A percentile compares a stretch with the other conserved stretches of the same genome.
Evolutionary conservation across 371 early-diverging fungal species (phyloP).

Genomic region (Mortierella sp.): DNA sequence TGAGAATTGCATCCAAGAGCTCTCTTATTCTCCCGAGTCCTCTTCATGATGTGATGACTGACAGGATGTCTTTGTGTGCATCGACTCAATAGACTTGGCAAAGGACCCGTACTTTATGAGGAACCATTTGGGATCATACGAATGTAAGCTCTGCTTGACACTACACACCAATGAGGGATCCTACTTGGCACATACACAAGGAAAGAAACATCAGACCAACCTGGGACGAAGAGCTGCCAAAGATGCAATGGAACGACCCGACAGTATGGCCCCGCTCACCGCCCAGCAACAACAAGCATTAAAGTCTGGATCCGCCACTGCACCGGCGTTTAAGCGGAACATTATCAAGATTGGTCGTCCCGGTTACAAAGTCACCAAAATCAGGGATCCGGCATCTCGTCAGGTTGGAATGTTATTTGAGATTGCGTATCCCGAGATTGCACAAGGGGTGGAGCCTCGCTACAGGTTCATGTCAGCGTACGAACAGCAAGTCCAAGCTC

Average conservation of each 20-base stretch:
- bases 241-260: slow-evolving; percentile 82
- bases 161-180: slow-evolving; percentile 96
- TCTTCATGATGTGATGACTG: neutral
- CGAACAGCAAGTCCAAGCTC: slow-evolving; percentile 93
- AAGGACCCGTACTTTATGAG: slow-evolving; percentile 98
- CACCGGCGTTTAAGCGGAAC: slow-evolving; percentile 68
- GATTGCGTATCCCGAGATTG: slow-evolving; percentile 93
- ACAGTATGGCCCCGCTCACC: slow-evolving; percentile 62
- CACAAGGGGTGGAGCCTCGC: slow-evolving; percentile 79
- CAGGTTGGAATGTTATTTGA: slow-evolving; percentile 95
- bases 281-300: slow-evolving; percentile 45
- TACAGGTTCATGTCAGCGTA: slow-evolving; percentile 98
- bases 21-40: neutral
- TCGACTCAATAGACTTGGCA: slow-evolving; percentile 74
- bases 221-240: slow-evolving; percentile 92
- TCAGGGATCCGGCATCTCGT: slow-evolving; percentile 87
- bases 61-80: neutral
- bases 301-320: slow-evolving; percentile 35
- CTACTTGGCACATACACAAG: slow-evolving; percentile 98
- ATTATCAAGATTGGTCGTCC: slow-evolving; percentile 97
- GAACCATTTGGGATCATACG: slow-evolving; percentile 97
- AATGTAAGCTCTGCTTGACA: slow-evolving; percentile 96
- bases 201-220: slow-evolving; percentile 98
- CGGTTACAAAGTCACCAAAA: slow-evolving; percentile 95
- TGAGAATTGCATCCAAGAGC: no score